Percentiles rank a stretch among this genome's conserved stretches.
Evolutionary conservation across 1,284 basidiomycete genomes (phyloP).

Genomic region (Exsudoporus floridanus): DNA sequence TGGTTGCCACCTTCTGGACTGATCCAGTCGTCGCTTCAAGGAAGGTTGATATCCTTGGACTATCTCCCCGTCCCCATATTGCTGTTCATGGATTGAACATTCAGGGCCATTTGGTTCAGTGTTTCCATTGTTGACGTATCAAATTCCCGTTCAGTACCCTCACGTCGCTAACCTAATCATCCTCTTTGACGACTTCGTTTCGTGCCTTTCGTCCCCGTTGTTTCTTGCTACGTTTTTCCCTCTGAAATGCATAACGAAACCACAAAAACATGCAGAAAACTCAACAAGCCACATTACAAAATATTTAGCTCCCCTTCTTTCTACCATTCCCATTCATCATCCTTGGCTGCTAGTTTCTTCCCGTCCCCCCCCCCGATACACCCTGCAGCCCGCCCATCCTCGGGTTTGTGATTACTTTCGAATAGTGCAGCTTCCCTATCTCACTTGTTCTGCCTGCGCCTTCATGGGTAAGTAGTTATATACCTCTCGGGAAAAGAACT

Average conservation of each 20-base stretch:
- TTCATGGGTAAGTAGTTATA: slow-evolving; percentile 48
- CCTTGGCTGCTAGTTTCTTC: slow-evolving; percentile 25
- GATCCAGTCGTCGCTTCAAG: slow-evolving; percentile 27
- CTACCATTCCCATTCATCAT: slow-evolving; percentile 19
- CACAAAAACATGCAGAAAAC: slow-evolving; percentile 52
- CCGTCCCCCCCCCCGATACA: slow-evolving; percentile 30
- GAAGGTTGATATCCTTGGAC: slow-evolving; percentile 37
- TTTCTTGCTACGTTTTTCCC: slow-evolving; percentile 39
- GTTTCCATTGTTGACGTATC: slow-evolving; percentile 36
- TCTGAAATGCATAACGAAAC: slow-evolving; percentile 39
- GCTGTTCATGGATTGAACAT: slow-evolving; percentile 42
- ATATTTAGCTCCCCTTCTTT: slow-evolving; percentile 36
- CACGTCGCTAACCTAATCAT: slow-evolving; percentile 38
- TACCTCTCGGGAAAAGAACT: slow-evolving; percentile 18
- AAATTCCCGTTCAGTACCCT: slow-evolving; percentile 33
- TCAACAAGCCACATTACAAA: slow-evolving; percentile 40
- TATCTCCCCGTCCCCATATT: slow-evolving; percentile 29
- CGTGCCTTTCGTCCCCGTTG: slow-evolving; percentile 30
- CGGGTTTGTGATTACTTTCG: slow-evolving; percentile 20
- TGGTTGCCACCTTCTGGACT: slow-evolving; percentile 15
- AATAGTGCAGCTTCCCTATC: slow-evolving; percentile 25
- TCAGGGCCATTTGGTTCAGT: slow-evolving; percentile 25
- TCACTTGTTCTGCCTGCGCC: slow-evolving; percentile 25
- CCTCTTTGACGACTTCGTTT: slow-evolving; percentile 35
- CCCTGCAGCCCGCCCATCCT: slow-evolving; percentile 3